Percentiles rank a stretch among this genome's conserved stretches.
Evolutionary conservation across 768 basidiomycete species (phyloP).

Genomic region (Termitomyces sp.): DNA sequence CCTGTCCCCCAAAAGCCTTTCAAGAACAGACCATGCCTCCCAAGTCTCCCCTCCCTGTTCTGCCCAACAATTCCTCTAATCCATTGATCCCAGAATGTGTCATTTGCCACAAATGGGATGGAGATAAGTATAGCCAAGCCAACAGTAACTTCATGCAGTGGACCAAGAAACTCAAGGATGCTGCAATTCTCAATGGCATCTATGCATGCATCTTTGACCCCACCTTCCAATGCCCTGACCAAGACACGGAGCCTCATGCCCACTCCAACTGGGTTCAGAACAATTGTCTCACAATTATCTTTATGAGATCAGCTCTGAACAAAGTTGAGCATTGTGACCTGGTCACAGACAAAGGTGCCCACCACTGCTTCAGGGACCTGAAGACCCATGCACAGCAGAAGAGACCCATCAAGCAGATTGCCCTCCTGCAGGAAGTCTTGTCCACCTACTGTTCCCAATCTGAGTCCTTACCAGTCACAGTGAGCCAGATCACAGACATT

Average conservation of each 20-base stretch:
- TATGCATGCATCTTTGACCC: not conserved
- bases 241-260: not conserved
- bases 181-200: not conserved
- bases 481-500: not conserved
- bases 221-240: not conserved
- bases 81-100: not conserved
- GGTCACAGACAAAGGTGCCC: not conserved
- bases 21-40: not conserved
- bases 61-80: not conserved
- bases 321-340: not conserved
- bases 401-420: not conserved
- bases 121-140: not conserved
- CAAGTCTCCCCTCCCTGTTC: not conserved
- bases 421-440: not conserved
- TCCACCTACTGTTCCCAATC: not conserved
- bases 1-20: not conserved
- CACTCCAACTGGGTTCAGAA: not conserved
- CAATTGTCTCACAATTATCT: not conserved
- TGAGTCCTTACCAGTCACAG: not conserved
- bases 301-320: not conserved
- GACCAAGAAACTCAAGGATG: not conserved
- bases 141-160: not conserved
- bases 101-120: not conserved
- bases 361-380: not conserved
- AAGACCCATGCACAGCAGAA: not conserved